Conservation (phyloP, 2,329 filamentous ascomycete genomes). For the Calonectria pseudoreteaudii region DNA sequence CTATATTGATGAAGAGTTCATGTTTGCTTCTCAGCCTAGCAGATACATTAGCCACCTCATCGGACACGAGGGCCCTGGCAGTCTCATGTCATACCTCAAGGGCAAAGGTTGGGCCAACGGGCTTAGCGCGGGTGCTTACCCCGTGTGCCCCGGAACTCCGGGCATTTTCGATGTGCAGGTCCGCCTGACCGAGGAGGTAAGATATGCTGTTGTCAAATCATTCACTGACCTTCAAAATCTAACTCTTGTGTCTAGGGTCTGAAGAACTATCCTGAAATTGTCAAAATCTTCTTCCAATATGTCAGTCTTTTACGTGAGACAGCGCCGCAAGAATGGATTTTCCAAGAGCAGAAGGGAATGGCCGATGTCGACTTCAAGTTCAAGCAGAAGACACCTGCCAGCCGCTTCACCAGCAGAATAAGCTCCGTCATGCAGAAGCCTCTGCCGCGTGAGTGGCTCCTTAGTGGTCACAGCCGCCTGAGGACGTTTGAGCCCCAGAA, state of each 20-base stretch:
- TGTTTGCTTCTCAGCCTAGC: constrained; percentile 85
- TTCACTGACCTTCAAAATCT: not conserved
- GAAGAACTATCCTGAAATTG: constrained; percentile 83
- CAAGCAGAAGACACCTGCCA: constrained; percentile 91
- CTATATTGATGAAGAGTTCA: constrained; percentile 83
- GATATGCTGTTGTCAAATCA: not conserved
- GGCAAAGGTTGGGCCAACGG: constrained; percentile 90
- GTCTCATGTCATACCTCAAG: constrained; percentile 91
- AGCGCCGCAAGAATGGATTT: constrained; percentile 91
- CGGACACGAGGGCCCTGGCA: constrained; percentile 92
- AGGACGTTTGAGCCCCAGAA: constrained; percentile 83
- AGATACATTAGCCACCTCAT: constrained; percentile 90
- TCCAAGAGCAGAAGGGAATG: constrained; percentile 90
- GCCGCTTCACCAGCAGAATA: constrained; percentile 86
- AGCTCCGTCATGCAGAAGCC: constrained; percentile 93
- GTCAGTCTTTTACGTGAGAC: constrained; percentile 85
- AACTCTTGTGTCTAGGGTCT: constrained; percentile 63
- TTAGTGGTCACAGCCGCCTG: constrained; percentile 83
- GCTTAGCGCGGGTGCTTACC: constrained; percentile 80
- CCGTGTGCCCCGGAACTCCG: constrained; percentile 80
- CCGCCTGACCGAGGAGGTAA: constrained; percentile 83
- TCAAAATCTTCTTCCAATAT: constrained; percentile 91
- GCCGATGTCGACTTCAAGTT: constrained; percentile 96
- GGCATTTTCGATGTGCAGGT: constrained; percentile 85
- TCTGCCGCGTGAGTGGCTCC: constrained; percentile 85